Percentiles rank a stretch among this genome's conserved stretches.
Evolutionary conservation across 305 asterid genomes (phyloP).

Genomic region (Rubia occidens): DNA sequence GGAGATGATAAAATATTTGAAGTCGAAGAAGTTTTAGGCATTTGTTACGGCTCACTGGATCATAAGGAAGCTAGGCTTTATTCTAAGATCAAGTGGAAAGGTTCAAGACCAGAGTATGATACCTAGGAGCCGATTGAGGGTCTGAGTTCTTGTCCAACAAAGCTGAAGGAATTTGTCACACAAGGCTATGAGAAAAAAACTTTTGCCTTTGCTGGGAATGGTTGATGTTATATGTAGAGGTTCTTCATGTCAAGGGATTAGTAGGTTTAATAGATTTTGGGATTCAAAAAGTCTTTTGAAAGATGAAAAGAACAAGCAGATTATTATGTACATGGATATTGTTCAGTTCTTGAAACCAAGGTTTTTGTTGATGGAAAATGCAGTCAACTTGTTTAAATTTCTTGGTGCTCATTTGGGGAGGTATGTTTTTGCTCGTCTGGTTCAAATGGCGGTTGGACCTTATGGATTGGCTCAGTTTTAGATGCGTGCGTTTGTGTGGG

Average conservation of each 20-base stretch:
- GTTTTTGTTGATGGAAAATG: constrained; percentile 77
- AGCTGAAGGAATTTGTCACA: constrained; percentile 50
- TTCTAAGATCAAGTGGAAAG: no score
- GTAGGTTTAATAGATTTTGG: constrained; percentile 72
- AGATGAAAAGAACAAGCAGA: constrained; percentile 63
- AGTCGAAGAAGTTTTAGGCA: no score
- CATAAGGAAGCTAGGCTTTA: no score
- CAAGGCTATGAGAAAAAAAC: constrained; percentile 46
- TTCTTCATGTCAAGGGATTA: constrained; percentile 93
- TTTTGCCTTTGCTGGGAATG: constrained; percentile 54
- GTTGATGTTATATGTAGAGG: constrained; percentile 91
- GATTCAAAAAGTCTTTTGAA: constrained; percentile 40
- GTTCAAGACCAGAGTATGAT: no score
- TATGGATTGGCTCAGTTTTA: constrained; percentile 83
- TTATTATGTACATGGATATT: constrained; percentile 59
- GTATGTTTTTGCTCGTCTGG: constrained; percentile 60
- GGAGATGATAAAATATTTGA: no score
- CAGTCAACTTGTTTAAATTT: constrained; percentile 56
- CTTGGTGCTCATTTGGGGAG: constrained; percentile 54
- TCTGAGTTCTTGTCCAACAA: constrained; percentile 40
- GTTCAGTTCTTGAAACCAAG: constrained; percentile 50
- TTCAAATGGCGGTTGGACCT: constrained; percentile 77
- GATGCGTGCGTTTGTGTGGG: constrained; percentile 80
- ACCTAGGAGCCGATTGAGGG: no score
- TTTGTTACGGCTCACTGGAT: constrained; percentile 24